phyloP scores from a whole-genome alignment of 1,284 basidiomycete species.

The Austroboletus rostrupii region DNA sequence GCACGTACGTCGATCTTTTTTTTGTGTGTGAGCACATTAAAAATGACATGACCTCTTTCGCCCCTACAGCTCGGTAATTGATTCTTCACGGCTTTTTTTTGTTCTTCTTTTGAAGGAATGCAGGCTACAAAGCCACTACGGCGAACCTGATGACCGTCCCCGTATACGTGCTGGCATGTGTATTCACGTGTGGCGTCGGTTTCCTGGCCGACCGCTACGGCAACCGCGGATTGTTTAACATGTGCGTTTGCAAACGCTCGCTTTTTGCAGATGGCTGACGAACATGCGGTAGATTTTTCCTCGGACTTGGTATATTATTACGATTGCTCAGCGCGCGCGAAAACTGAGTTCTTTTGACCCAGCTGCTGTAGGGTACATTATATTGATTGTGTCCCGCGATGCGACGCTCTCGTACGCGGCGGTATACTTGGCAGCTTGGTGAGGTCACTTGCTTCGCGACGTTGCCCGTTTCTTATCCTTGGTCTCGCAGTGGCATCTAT shows the following conservation, averaged over 20 bases:
- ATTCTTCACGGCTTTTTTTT: conserved; percentile 13
- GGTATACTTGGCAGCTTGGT: conserved; percentile 67
- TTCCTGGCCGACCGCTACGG: conserved; percentile 60
- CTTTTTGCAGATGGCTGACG: background rate
- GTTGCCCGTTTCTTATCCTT: conserved; percentile 6
- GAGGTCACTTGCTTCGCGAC: conserved; percentile 14
- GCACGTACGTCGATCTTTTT: conserved; percentile 41
- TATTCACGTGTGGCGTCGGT: conserved; percentile 61
- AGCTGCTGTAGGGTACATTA: conserved; percentile 62
- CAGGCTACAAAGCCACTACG: conserved; percentile 62
- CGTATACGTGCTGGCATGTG: conserved; percentile 63
- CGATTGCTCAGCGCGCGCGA: background rate
- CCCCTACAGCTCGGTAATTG: conserved; percentile 42
- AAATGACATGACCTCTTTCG: background rate
- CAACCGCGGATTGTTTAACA: conserved; percentile 56
- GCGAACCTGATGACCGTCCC: conserved; percentile 75
- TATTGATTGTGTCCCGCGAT: conserved; percentile 58
- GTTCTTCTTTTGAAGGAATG: conserved; percentile 5
- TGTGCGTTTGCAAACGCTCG: conserved; percentile 39
- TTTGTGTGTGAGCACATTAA: background rate
- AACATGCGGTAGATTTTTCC: conserved; percentile 26
- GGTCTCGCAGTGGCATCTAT: conserved; percentile 56
- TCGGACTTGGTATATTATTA: conserved; percentile 35
- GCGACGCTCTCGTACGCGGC: conserved; percentile 66
- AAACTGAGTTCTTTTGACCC: conserved; percentile 5